phyloP scores from a whole-genome alignment of 2,329 filamentous ascomycete genomes.

The Seiridium cupressi region DNA sequence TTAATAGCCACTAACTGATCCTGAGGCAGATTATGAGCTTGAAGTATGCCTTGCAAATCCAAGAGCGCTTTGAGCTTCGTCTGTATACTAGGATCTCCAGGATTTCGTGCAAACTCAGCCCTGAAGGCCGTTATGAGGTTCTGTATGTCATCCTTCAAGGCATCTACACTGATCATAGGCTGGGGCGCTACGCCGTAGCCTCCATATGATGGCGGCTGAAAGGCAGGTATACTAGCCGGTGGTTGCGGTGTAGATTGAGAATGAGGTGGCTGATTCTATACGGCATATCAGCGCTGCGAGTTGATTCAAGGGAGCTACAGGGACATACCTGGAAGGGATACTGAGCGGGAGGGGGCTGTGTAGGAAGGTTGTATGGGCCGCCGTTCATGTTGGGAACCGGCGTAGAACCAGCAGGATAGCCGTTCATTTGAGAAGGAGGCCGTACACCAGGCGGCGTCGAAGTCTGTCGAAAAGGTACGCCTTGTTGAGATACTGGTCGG shows the following conservation, averaged over 20 bases:
- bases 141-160: slow-evolving; percentile 80
- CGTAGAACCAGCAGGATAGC: slow-evolving; percentile 31
- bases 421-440: slow-evolving; percentile 29
- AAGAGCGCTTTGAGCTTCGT: slow-evolving; percentile 80
- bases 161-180: slow-evolving; percentile 62
- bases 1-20: slow-evolving; percentile 83
- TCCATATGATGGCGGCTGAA: slow-evolving; percentile 39
- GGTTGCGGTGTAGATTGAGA: slow-evolving; percentile 39
- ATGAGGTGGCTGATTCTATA: slow-evolving; percentile 19
- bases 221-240: slow-evolving; percentile 33
- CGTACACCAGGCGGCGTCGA: slow-evolving; percentile 66
- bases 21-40: slow-evolving; percentile 73
- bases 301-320: not conserved
- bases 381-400: slow-evolving; percentile 36
- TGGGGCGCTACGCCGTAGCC: slow-evolving; percentile 36
- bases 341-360: slow-evolving; percentile 19
- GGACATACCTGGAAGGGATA: slow-evolving; percentile 31
- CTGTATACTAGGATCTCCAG: slow-evolving; percentile 72
- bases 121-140: slow-evolving; percentile 72
- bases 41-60: slow-evolving; percentile 79
- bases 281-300: slow-evolving; percentile 12
- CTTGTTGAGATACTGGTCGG: slow-evolving; percentile 51
- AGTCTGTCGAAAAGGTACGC: slow-evolving; percentile 64
- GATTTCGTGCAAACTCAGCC: slow-evolving; percentile 71
- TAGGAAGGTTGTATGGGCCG: slow-evolving; percentile 19